Evolutionary conservation across 805 yeast species (phyloP), one percentile per base, ranked within the genome.

Genomic region (Nakazawaea sp.): DNA sequence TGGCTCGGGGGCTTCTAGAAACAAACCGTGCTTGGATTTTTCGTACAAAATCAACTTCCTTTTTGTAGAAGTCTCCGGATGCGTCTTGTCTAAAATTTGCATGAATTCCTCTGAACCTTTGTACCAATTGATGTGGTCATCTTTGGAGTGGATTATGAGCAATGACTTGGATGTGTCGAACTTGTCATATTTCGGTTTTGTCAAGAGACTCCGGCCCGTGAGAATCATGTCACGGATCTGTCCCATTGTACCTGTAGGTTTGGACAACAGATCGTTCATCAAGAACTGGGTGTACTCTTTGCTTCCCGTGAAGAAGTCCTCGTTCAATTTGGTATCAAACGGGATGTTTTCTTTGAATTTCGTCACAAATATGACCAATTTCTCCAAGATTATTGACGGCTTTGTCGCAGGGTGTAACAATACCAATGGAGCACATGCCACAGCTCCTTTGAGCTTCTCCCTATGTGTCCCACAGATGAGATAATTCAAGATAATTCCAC

Each of bases 401-500:
- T 63, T 55, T 0, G 86, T 68, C 17, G 68, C 63, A 11, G 82
- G 79, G 50, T 78, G 78, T 37, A 80, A 55, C 8, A 51, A 40
- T 27, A 83, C 62, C 43, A 79, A 64, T 2, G 95, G 94, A 1
- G 78, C 87, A 24, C 70, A 59, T 0, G 64, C 69, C 27, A 69
- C 56, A 30, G 72, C 65, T 0, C 74, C 75, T 24, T 61, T 57
- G 18, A 83, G 42, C 15, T 64, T 47, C 19, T 68, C n/a, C n/a
- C 7, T 8, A 10, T 21, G 7, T 7, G 24, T 21, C 10, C 10
- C 24, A 7, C 7, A 7, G 9, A 18, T 64, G 3, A 73, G 76
- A 52, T 83, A 82, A 53, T 78, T 79, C 40, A 83, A 58, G 0
- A 61, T 62, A 35, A 83, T 75, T 0, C 81, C 89, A 16, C 90